Evolutionary conservation across 345 rosid genomes (phyloP).

Genomic region (Camelina hispida): DNA sequence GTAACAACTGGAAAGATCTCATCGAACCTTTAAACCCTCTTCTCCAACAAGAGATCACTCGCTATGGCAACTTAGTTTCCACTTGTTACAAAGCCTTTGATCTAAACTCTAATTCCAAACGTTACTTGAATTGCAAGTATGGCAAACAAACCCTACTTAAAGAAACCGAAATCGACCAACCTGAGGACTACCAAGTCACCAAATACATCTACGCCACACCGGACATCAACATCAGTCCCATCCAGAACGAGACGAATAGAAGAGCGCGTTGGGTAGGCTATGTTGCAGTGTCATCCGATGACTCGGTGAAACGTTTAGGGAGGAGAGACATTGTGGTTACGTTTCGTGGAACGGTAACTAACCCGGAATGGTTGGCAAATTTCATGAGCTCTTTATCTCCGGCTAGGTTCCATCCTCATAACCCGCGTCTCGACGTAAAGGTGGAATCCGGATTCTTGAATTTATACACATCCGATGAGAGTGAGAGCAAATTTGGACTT

Average conservation of each 20-base stretch:
- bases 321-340: slow-evolving; percentile 75
- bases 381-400: slow-evolving; percentile 79
- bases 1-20: slow-evolving; percentile 71
- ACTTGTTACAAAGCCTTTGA: slow-evolving; percentile 83
- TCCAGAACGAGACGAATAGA: slow-evolving; percentile 48
- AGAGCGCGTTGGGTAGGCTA: slow-evolving; percentile 82
- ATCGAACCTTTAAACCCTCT: slow-evolving; percentile 80
- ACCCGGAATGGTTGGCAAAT: slow-evolving; percentile 75
- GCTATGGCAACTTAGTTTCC: slow-evolving; percentile 68
- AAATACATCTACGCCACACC: slow-evolving; percentile 93
- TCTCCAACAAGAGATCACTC: slow-evolving; percentile 73
- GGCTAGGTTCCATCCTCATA: slow-evolving; percentile 67
- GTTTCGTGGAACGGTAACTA: slow-evolving; percentile 84
- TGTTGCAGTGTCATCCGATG: slow-evolving; percentile 66
- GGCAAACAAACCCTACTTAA: slow-evolving; percentile 60
- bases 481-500: slow-evolving; percentile 61
- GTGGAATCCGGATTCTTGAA: slow-evolving; percentile 86
- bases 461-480: slow-evolving; percentile 81
- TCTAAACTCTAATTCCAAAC: slow-evolving; percentile 64
- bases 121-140: slow-evolving; percentile 77
- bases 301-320: slow-evolving; percentile 54
- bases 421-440: slow-evolving; percentile 65
- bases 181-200: slow-evolving; percentile 65
- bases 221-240: slow-evolving; percentile 56
- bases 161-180: slow-evolving; percentile 55